Evolutionary conservation across 1,139 yeast genomes (phyloP).

Genomic region (Insectozyma bohioensis): DNA sequence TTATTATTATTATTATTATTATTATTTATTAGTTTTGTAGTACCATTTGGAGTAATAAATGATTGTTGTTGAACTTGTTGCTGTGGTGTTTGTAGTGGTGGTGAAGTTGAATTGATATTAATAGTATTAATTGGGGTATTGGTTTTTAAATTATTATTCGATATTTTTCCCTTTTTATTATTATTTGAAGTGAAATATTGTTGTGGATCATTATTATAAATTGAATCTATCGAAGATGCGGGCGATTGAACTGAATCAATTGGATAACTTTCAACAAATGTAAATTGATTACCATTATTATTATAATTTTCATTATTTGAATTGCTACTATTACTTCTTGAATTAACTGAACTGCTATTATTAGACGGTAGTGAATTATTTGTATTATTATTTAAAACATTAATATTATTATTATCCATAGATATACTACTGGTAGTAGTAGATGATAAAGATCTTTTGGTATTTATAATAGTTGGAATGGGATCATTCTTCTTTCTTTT

Average conservation of each 20-base stretch:
- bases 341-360: too few species aligned
- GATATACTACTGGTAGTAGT: too few species aligned
- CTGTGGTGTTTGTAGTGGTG: neutral
- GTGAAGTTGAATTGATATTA: neutral
- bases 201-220: constrained; percentile 2
- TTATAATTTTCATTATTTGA: neutral
- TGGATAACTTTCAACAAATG: constrained; percentile 6
- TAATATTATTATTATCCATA: too few species aligned
- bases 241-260: constrained; percentile 5
- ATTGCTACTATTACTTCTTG: too few species aligned
- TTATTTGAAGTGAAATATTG: neutral
- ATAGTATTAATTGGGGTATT: neutral
- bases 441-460: too few species aligned
- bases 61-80: neutral
- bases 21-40: constrained; percentile 3
- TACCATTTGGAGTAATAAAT: constrained; percentile 8
- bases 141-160: neutral
- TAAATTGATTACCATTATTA: constrained; percentile 2
- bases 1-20: neutral
- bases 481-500: constrained; percentile 23
- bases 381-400: too few species aligned
- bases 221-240: constrained; percentile 5
- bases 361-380: too few species aligned
- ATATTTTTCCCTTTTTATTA: neutral
- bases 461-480: neutral